Conservation (phyloP, 768 basidiomycete genomes). For the Lactarius psammicola region DNA sequence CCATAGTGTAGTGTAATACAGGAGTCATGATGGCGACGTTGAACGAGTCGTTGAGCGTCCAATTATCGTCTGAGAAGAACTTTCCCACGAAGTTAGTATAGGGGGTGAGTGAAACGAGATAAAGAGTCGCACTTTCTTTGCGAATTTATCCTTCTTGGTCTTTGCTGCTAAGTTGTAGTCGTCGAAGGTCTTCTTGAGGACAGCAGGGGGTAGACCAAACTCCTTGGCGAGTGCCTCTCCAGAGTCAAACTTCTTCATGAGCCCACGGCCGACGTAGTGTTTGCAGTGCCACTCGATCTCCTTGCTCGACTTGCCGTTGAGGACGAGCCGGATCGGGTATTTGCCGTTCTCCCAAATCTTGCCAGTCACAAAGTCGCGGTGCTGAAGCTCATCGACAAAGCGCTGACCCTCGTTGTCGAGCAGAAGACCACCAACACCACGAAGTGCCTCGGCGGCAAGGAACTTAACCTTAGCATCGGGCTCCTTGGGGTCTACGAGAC, state of each 20-base stretch:
- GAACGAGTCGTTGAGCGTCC: constrained; percentile 87
- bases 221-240: constrained; percentile 93
- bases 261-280: constrained; percentile 94
- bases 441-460: constrained; percentile 94
- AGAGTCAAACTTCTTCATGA: constrained; percentile 93
- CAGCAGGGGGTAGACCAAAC: constrained; percentile 74
- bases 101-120: not conserved
- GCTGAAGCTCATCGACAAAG: constrained; percentile 95
- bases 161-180: constrained; percentile 79
- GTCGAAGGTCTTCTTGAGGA: constrained; percentile 89
- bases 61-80: constrained; percentile 82
- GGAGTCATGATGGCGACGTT: constrained; percentile 97
- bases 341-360: constrained; percentile 98
- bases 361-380: constrained; percentile 91
- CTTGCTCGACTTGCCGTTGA: constrained; percentile 86
- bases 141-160: constrained; percentile 92
- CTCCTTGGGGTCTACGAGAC: constrained; percentile 95
- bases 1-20: constrained; percentile 98
- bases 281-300: constrained; percentile 99
- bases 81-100: constrained; percentile 26
- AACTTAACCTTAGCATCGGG: constrained; percentile 94
- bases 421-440: constrained; percentile 92
- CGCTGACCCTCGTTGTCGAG: constrained; percentile 89
- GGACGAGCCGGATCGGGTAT: constrained; percentile 91
- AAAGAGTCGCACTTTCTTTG: constrained; percentile 77